Conservation (phyloP, 1,284 basidiomycete genomes). For the Chalciporus sp. region DNA sequence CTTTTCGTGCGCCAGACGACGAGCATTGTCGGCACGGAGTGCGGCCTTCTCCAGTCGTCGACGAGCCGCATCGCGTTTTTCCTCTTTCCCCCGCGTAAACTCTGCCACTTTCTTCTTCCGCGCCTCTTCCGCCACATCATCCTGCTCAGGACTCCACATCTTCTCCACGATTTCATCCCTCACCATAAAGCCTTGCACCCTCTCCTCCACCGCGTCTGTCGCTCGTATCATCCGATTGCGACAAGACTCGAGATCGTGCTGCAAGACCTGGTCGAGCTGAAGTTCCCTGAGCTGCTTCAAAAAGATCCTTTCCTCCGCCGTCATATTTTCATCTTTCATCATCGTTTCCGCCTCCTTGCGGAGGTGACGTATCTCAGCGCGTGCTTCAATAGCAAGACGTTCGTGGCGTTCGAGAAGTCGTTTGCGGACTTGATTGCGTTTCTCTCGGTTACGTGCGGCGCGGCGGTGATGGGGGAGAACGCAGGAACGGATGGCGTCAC, state of each 20-base stretch:
- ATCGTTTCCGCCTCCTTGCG: constrained; percentile 12
- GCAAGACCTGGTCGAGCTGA: constrained; percentile 14
- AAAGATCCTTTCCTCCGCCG: constrained; percentile 25
- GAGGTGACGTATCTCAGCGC: constrained; percentile 6
- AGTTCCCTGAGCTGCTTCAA: constrained; percentile 25
- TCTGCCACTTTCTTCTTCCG: constrained; percentile 8
- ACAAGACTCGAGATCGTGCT: constrained; percentile 19
- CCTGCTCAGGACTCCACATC: constrained; percentile 3
- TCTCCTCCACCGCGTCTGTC: constrained; percentile 4
- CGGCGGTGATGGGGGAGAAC: constrained; percentile 3
- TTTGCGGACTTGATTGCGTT: constrained; percentile 2
- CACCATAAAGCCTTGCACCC: constrained; percentile 11
- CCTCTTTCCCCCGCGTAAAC: neutral
- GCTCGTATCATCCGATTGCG: constrained; percentile 27
- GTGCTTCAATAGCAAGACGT: constrained; percentile 1
- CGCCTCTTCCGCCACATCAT: constrained; percentile 7
- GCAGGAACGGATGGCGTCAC: neutral
- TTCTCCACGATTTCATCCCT: constrained; percentile 21
- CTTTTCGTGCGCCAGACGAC: constrained; percentile 19
- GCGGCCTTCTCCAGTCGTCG: constrained; percentile 16
- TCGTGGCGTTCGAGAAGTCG: constrained; percentile 1
- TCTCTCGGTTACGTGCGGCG: constrained; percentile 2
- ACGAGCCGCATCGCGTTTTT: neutral
- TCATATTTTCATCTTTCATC: constrained; percentile 20
- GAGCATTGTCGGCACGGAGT: constrained; percentile 15